phyloP scores from a whole-genome alignment of 768 basidiomycete species.

The Crassisporium funariophilum region DNA sequence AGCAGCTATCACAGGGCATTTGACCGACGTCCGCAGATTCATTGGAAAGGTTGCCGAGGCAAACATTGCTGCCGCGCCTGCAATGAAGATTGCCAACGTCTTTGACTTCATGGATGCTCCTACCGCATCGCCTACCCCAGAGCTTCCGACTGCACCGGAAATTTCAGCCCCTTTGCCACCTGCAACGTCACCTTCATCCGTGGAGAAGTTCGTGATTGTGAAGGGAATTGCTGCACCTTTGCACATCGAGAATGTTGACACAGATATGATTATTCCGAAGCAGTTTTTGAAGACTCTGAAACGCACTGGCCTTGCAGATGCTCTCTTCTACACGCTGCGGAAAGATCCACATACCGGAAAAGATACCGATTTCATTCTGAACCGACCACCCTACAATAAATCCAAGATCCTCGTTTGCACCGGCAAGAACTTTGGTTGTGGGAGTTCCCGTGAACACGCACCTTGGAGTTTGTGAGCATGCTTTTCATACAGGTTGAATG shows the following conservation, averaged over 20 bases:
- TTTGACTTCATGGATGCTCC: slow-evolving; percentile 80
- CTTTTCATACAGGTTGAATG: neutral
- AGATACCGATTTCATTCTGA: slow-evolving; percentile 84
- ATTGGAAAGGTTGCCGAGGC: slow-evolving; percentile 49
- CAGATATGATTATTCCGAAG: slow-evolving; percentile 93
- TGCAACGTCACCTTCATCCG: slow-evolving; percentile 45
- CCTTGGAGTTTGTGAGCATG: slow-evolving; percentile 80
- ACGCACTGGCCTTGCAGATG: slow-evolving; percentile 82
- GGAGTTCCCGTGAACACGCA: slow-evolving; percentile 89
- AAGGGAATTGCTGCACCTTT: slow-evolving; percentile 81
- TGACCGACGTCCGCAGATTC: slow-evolving; percentile 84
- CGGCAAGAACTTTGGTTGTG: slow-evolving; percentile 90
- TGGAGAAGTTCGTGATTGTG: slow-evolving; percentile 66
- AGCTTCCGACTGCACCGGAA: slow-evolving; percentile 38
- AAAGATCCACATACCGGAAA: slow-evolving; percentile 77
- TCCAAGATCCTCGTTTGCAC: slow-evolving; percentile 82
- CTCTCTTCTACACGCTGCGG: slow-evolving; percentile 80
- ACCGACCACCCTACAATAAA: slow-evolving; percentile 74
- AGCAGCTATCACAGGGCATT: slow-evolving; percentile 81
- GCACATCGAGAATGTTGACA: slow-evolving; percentile 85
- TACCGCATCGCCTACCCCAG: slow-evolving; percentile 55
- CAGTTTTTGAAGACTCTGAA: slow-evolving; percentile 93
- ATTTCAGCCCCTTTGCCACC: slow-evolving; percentile 42
- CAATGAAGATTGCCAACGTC: slow-evolving; percentile 70
- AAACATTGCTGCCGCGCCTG: slow-evolving; percentile 45